Percentiles rank a stretch among this genome's conserved stretches.
phyloP scores from a whole-genome alignment of 2,329 filamentous ascomycete species.

The Arthrobotrys iridis region DNA sequence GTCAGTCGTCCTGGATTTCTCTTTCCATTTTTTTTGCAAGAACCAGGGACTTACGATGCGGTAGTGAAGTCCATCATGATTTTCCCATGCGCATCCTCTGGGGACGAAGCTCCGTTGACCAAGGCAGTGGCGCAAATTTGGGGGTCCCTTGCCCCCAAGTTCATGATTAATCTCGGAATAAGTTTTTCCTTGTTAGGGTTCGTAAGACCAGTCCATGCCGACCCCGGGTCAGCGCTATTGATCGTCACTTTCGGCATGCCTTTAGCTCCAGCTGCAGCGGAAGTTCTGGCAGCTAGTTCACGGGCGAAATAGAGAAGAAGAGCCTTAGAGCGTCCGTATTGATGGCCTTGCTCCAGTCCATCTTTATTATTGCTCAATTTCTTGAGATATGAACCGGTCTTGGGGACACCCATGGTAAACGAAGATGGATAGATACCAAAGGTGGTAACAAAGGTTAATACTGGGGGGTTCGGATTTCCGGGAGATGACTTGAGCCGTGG shows the following conservation, averaged over 20 bases:
- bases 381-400: conserved; percentile 60
- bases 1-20: not conserved
- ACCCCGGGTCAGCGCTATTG: conserved; percentile 62
- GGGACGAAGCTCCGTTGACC: conserved; percentile 61
- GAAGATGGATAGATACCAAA: conserved; percentile 62
- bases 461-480: conserved; percentile 60
- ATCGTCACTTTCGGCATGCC: conserved; percentile 60
- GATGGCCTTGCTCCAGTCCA: conserved; percentile 61
- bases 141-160: conserved; percentile 61
- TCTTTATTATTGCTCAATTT: conserved; percentile 61
- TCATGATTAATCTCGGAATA: conserved; percentile 62
- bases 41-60: conserved; percentile 60
- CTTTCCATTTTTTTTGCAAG: not conserved
- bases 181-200: conserved; percentile 61
- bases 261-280: conserved; percentile 55
- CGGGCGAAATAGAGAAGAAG: conserved; percentile 62
- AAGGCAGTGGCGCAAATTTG: conserved; percentile 61
- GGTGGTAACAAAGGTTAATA: conserved; percentile 62
- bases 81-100: conserved; percentile 60
- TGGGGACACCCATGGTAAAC: conserved; percentile 61
- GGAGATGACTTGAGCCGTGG: conserved; percentile 60
- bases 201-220: conserved; percentile 62
- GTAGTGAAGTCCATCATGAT: conserved; percentile 62
- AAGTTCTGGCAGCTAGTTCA: conserved; percentile 60
- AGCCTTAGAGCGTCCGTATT: conserved; percentile 62